Evolutionary conservation across 192 early-diverging fungal species (phyloP).

Genomic region (Glomus cerebriforme): DNA sequence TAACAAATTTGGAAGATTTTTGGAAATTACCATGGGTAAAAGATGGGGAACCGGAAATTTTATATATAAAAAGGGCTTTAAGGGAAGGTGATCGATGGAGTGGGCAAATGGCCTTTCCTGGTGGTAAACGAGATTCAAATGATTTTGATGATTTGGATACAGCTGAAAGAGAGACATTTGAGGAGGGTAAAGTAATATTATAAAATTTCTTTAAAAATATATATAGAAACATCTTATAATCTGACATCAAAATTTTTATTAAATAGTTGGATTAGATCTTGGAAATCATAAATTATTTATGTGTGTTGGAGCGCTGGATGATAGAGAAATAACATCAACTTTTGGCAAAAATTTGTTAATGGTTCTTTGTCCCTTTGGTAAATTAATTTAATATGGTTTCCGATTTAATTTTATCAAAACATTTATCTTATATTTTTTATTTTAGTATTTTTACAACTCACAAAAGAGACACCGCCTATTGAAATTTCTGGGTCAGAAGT

Average conservation of each 20-base stretch:
- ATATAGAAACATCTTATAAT: background rate
- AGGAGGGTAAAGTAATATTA: constrained; percentile 28
- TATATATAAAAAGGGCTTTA: constrained; percentile 46
- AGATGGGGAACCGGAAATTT: constrained; percentile 43
- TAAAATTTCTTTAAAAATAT: background rate
- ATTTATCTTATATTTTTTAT: constrained; percentile 4
- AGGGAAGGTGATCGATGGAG: constrained; percentile 51
- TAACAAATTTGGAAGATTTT: constrained; percentile 39
- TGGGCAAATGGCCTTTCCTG: constrained; percentile 50
- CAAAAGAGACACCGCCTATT: constrained; percentile 39
- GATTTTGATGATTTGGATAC: constrained; percentile 48
- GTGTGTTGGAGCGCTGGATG: constrained; percentile 44
- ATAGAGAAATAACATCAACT: constrained; percentile 49
- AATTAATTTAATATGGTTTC: background rate
- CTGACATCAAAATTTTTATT: background rate
- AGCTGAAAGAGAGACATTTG: constrained; percentile 44
- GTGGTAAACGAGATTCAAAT: constrained; percentile 43
- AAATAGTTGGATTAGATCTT: constrained; percentile 44
- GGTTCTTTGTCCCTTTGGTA: constrained; percentile 50
- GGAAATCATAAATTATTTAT: constrained; percentile 40
- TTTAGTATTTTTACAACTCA: constrained; percentile 47
- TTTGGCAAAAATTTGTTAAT: constrained; percentile 48
- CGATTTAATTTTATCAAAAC: constrained; percentile 7
- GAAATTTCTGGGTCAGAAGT: constrained; percentile 47
- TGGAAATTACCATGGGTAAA: constrained; percentile 43